Evolutionary conservation across 2,329 filamentous ascomycete species (phyloP).

Genomic region (Ophiostoma sp.): DNA sequence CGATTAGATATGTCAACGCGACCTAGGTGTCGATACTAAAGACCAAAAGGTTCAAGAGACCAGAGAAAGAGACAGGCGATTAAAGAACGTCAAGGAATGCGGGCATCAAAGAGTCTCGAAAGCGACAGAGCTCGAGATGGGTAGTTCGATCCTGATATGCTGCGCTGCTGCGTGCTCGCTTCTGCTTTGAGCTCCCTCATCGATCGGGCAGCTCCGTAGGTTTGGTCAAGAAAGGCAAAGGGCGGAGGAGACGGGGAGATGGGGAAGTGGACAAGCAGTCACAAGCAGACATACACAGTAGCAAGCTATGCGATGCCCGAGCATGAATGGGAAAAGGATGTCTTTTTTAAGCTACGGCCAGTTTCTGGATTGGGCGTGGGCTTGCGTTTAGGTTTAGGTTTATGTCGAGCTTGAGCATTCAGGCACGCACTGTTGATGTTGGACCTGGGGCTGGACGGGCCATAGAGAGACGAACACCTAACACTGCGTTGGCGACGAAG

Average conservation of each 20-base stretch:
- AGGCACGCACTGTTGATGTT: neutral
- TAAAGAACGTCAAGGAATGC: neutral
- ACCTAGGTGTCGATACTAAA: neutral
- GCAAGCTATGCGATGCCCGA: neutral
- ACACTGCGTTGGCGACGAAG: constrained; percentile 9
- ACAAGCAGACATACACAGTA: neutral
- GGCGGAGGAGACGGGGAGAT: neutral
- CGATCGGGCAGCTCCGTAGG: constrained; percentile 3
- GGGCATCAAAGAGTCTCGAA: neutral
- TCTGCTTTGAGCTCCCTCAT: neutral
- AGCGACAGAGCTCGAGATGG: neutral
- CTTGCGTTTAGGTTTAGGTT: neutral
- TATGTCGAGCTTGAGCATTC: neutral
- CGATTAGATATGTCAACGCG: neutral
- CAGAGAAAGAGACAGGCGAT: neutral
- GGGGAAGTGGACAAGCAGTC: neutral
- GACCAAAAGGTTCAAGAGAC: neutral
- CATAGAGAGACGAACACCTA: constrained; percentile 24
- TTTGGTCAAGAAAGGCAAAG: neutral
- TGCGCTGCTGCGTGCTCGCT: neutral
- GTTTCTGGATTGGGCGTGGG: neutral
- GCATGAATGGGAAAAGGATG: constrained; percentile 19
- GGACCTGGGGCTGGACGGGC: constrained; percentile 20
- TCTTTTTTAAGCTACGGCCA: constrained; percentile 25
- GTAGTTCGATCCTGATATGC: neutral